Base-by-base conservation (phyloP, 345 rosid genomes). In the Hypericum androsaemum region DNA sequence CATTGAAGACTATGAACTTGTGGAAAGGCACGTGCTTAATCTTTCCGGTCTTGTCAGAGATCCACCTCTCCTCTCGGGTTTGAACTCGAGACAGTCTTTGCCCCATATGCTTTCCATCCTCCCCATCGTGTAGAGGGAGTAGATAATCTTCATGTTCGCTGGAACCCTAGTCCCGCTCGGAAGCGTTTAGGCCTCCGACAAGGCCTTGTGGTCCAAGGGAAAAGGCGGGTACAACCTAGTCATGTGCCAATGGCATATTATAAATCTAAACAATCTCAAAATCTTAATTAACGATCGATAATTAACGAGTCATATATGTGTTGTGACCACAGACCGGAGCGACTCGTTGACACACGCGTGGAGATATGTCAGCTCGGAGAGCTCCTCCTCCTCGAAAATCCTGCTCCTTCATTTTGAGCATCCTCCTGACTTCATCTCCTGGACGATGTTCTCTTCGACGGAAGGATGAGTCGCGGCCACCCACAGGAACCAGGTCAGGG, bases 401-500 rank as follows among this genome's bases (percentile, higher is more conserved):
- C 8, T 43, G 11, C 37, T 7, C 8, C 39, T 12, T n/a, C 4
- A 12, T 47, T 7, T 44, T 14, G 47, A 68, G 5, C 4, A 22
- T 22, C 32, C 32, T 22, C 32, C 32, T n/a, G 17, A 12, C 43
- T 62, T 52, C 3, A 73, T 64, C 39, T 68, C 74, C 41, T 56
- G 16, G 1, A 57, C 37, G 9, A 73, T 62, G 37, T 67, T 73
- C 15, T 47, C 32, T 16, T 70, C 68, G 0, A 62, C 70, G 0
- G 53, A 11, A 1, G 75, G 83, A 39, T 78, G 59, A 6, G 49
- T 72, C 0, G 69, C 53, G 7, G 71, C 41, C 7, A 74, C 69
- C 80, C 80, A 77, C 22, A 69, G 55, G 39, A 71, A 64, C 77
- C 77, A 77, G 28, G 58, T 28, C 35, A 74, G 64, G 10, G 62